A percentile compares a stretch with the other conserved stretches of the same genome.
These are phyloP conservation scores for Calonectria ilicicola DNA, from an alignment of 2,329 filamentous ascomycete species.

Conservation along the genomic window DNA sequence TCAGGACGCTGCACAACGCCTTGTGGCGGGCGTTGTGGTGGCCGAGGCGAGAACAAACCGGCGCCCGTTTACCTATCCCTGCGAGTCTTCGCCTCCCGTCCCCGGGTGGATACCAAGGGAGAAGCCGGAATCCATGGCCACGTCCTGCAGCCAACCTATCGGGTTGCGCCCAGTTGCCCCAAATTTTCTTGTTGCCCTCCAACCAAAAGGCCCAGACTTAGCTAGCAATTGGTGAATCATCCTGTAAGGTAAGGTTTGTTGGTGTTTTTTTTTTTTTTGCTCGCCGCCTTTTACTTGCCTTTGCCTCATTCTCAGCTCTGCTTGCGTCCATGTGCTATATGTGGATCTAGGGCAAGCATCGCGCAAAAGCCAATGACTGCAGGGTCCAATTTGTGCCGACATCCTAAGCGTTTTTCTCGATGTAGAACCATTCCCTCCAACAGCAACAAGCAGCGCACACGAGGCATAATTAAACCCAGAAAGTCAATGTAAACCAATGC, in stretches of 20 bases:
- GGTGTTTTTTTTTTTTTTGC: conserved; percentile 26
- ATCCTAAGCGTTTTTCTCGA: conserved; percentile 16
- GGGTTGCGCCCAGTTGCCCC: conserved; percentile 43
- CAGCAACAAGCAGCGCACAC: neutral
- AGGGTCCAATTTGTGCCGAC: conserved; percentile 26
- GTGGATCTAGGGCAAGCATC: conserved; percentile 25
- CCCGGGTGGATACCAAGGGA: conserved; percentile 39
- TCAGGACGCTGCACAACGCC: conserved; percentile 31
- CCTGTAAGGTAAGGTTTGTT: conserved; percentile 27
- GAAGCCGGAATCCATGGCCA: conserved; percentile 45
- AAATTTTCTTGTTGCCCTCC: conserved; percentile 23
- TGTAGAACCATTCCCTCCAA: neutral
- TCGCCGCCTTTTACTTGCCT: conserved; percentile 22
- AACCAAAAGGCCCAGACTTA: conserved; percentile 19
- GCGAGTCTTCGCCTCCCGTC: conserved; percentile 30
- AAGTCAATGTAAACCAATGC: neutral
- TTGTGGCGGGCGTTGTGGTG: conserved; percentile 34
- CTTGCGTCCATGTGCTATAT: conserved; percentile 9
- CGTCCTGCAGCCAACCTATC: conserved; percentile 43
- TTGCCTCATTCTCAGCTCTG: conserved; percentile 15
- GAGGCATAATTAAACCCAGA: neutral
- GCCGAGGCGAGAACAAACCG: conserved; percentile 49
- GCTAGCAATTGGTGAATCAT: conserved; percentile 27
- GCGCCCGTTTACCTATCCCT: conserved; percentile 35
- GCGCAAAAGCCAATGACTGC: conserved; percentile 25